Percentiles rank a stretch among this genome's conserved stretches.
Conservation (phyloP, 805 yeast genomes). For the Pichia nanzhaoensis region DNA sequence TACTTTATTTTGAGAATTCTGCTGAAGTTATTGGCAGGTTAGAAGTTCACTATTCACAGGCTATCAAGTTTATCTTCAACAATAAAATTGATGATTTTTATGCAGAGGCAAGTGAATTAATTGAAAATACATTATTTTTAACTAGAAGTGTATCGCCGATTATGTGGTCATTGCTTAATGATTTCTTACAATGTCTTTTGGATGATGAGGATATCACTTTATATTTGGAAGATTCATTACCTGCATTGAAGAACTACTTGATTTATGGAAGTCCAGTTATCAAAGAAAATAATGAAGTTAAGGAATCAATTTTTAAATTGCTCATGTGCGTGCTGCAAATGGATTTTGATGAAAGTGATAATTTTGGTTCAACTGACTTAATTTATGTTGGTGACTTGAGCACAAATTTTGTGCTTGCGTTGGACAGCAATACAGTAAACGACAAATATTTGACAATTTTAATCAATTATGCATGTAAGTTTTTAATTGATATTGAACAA, state of each 20-base stretch:
- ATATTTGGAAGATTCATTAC: conserved; percentile 69
- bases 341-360: conserved; percentile 33
- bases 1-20: conserved; percentile 80
- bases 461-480: conserved; percentile 37
- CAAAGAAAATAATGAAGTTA: conserved; percentile 39
- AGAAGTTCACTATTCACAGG: conserved; percentile 71
- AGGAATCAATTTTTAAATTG: conserved; percentile 44
- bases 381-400: conserved; percentile 55
- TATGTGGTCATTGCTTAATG: conserved; percentile 68
- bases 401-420: conserved; percentile 54
- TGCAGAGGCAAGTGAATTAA: conserved; percentile 75
- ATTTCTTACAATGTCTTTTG: conserved; percentile 33
- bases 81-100: conserved; percentile 71
- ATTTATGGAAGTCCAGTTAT: conserved; percentile 47
- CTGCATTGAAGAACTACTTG: conserved; percentile 68
- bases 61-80: conserved; percentile 58
- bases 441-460: conserved; percentile 40
- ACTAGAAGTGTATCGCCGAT: conserved; percentile 54
- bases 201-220: conserved; percentile 49
- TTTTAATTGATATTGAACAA: conserved; percentile 31
- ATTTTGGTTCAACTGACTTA: conserved; percentile 51
- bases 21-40: conserved; percentile 57
- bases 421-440: conserved; percentile 37
- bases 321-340: conserved; percentile 36
- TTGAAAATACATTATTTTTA: conserved; percentile 66